Evolutionary conservation across 139 green algal genomes (phyloP), one percentile per base, ranked within the genome.

Genomic region (Eudorina sp.): DNA sequence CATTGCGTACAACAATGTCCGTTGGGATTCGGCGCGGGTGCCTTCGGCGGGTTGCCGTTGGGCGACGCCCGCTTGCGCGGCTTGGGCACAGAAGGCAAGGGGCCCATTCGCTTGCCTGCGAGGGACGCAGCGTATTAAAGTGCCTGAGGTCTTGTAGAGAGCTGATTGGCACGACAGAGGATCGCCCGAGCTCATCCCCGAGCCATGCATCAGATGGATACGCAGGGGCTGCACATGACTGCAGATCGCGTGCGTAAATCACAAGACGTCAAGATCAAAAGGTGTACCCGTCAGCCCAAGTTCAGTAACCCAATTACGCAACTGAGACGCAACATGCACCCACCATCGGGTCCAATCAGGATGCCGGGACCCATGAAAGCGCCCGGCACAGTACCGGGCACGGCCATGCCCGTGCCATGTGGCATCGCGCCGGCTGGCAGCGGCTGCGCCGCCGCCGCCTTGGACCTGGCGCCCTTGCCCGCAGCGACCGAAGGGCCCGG

Each of bases 1-100:
- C 92, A 95, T 66, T 90, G 85, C 2, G 90, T 94, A 68, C 92
- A 94, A n/a, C 82, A 76, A 58, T 92, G 89, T 46, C 91, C 92
- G 70, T 86, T 90, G 1, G 92, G 92, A 58, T 92, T 85, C 46
- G 90, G 70, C 29, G 84, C 89, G 11, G 89, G 85, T 25, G 83
- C 83, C 68, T 81, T 80, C 36, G 83, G 83, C 69, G 83, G 83
- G 68, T 88, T 88, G 46, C 68, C 68, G 34, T 88, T 88, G 48
- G 83, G 83, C 23, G 83, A 81, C 23, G 83, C 83, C 34, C 83
- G 83, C 68, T 88, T 88, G 36, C 68, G 66, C 0, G 83, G 83
- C 83, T 88, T 88, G 6, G 68, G 68, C 1, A 81, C 83, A 3
- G 68, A 69, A 0, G 83, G 83, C 21, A 73, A 27, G 27, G 55